These are phyloP conservation scores for Amorphotheca resinae DNA, from an alignment of 495 filamentous ascomycete genomes.

Conservation along the genomic window DNA sequence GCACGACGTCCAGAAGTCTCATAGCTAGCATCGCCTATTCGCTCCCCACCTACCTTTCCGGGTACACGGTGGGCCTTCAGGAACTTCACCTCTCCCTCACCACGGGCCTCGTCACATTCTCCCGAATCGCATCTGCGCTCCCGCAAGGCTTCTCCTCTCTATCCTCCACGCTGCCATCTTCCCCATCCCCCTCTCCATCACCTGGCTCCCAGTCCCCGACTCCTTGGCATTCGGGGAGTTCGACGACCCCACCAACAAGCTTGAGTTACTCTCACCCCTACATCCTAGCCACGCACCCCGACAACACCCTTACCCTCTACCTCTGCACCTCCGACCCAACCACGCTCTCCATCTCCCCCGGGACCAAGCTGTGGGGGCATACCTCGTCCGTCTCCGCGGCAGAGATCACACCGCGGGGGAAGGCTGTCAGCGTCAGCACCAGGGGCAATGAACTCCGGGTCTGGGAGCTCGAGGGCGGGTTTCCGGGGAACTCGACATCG, in stretches of 20 bases:
- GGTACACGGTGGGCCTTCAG: constrained; percentile 86
- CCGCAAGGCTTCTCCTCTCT: constrained; percentile 26
- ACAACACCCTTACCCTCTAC: constrained; percentile 86
- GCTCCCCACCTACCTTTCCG: constrained; percentile 48
- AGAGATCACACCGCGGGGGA: constrained; percentile 76
- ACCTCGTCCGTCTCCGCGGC: constrained; percentile 82
- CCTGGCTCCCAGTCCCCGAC: background rate
- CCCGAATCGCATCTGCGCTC: constrained; percentile 40
- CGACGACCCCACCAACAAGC: constrained; percentile 51
- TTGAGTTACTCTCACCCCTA: constrained; percentile 88
- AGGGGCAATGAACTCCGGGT: constrained; percentile 78
- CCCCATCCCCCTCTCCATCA: constrained; percentile 5
- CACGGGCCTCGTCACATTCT: constrained; percentile 38
- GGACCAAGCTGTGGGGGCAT: constrained; percentile 81
- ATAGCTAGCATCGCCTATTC: constrained; percentile 80
- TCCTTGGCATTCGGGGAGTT: constrained; percentile 14
- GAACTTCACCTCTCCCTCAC: constrained; percentile 47
- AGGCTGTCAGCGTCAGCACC: constrained; percentile 77
- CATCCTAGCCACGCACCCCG: constrained; percentile 72
- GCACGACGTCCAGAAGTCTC: constrained; percentile 44
- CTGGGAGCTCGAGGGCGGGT: constrained; percentile 82
- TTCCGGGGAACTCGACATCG: constrained; percentile 28
- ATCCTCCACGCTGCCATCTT: background rate
- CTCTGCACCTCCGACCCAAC: constrained; percentile 54
- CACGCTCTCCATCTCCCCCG: constrained; percentile 55